phyloP scores from a whole-genome alignment of 306 rosid species.

The Glycine tomentella region DNA sequence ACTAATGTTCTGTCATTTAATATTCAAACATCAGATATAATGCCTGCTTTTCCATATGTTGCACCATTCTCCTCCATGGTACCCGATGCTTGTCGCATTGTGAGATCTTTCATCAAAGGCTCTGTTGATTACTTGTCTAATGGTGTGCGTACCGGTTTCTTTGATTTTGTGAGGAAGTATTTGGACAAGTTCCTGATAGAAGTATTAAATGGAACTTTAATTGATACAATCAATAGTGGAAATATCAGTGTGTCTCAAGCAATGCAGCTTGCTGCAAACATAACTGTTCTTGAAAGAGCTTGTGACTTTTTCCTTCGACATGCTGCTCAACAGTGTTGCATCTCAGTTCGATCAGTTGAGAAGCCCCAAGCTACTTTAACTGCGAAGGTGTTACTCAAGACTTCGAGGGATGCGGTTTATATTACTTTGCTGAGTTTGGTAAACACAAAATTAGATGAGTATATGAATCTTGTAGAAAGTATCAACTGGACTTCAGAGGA shows the following conservation, averaged over 20 bases:
- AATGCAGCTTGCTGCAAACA: constrained; percentile 97
- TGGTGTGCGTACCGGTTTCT: constrained; percentile 56
- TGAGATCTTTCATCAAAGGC: constrained; percentile 83
- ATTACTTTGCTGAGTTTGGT: constrained; percentile 67
- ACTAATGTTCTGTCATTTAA: constrained; percentile 67
- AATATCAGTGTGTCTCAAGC: constrained; percentile 80
- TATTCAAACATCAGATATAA: constrained; percentile 78
- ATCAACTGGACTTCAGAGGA: constrained; percentile 85
- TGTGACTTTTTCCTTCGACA: constrained; percentile 84
- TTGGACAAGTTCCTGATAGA: constrained; percentile 77
- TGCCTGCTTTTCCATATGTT: constrained; percentile 93
- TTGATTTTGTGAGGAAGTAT: constrained; percentile 74
- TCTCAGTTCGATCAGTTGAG: constrained; percentile 61
- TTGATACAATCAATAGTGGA: constrained; percentile 62
- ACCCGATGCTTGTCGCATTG: constrained; percentile 79
- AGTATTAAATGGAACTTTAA: constrained; percentile 72
- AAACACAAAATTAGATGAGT: constrained; percentile 73
- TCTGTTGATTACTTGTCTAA: constrained; percentile 85
- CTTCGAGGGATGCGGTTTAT: constrained; percentile 84
- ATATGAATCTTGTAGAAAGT: constrained; percentile 72
- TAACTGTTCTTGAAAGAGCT: constrained; percentile 86
- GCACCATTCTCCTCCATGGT: constrained; percentile 92
- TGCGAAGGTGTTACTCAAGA: constrained; percentile 79
- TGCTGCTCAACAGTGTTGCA: constrained; percentile 74
- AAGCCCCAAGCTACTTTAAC: constrained; percentile 72